Evolutionary conservation across 805 yeast species (phyloP), one percentile per base, ranked within the genome.

Genomic region (Pichia scutulata): DNA sequence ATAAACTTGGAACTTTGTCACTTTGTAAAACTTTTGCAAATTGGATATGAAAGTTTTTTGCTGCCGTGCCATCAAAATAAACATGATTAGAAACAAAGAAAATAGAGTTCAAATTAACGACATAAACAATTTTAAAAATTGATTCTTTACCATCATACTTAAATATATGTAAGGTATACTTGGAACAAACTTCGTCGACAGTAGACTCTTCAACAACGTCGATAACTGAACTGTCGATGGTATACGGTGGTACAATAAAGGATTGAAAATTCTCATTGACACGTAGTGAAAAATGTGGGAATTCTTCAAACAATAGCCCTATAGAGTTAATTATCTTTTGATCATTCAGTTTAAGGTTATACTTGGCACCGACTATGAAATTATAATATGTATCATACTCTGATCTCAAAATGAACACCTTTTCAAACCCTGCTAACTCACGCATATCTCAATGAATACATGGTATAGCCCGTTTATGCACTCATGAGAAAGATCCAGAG

Each of bases 51-150:
- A 54, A 51, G n/a, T 49, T 41, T 14, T 52, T 52, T 14, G 46
- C 57, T 1, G 52, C 51, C 6, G 53, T 54, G 23, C 57, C 57
- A 22, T 54, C 57, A 19, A 54, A 49, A 30, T 41, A 43, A 4
- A 43, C 37, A 36, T 54, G 57, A 21, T 54, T 51, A 9, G 40
- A 28, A 26, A 54, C 39, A 24, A 54, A 54, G 26, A 48, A 49
- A 8, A 54, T 23, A 1, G 45, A 40, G 18, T 43, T 51, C 2
- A 41, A n/a, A 13, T 46, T 36, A 12, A 37, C 25, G 9, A 39
- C 42, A 23, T 44, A 36, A 3, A 50, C 24, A 6, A 54, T 30
- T 19, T 45, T 49, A 52, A 54, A 54, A 54, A 28, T 30, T 55
- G 55, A 18, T 42, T 39, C 2, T 19, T 33, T 41, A 8, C 23